Percentiles rank a stretch among this genome's conserved stretches.
Conservation (phyloP, 148 eudicot species). For the Rhododendron vialii region DNA sequence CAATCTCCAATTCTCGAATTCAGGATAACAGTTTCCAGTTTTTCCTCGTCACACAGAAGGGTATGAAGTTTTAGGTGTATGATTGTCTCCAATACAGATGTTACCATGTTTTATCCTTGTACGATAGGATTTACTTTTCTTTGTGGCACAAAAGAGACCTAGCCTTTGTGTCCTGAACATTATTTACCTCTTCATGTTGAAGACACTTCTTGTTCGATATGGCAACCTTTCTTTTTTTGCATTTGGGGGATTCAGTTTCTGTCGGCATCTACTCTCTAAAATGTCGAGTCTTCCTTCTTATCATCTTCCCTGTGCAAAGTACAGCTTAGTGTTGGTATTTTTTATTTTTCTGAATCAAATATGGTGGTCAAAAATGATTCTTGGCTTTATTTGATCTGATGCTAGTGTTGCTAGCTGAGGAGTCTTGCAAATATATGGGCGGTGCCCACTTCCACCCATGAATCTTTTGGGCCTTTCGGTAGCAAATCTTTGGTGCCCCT, state of each 20-base stretch:
- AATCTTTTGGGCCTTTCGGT: neutral
- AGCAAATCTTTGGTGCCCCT: neutral
- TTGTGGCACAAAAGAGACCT: neutral
- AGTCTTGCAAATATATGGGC: neutral
- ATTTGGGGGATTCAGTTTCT: neutral
- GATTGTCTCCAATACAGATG: neutral
- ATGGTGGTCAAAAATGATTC: neutral
- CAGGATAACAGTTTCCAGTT: neutral
- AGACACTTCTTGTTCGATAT: neutral
- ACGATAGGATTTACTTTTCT: neutral
- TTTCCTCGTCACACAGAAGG: neutral
- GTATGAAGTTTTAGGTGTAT: neutral
- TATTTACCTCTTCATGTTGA: neutral
- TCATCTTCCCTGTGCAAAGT: neutral
- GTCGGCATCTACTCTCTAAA: neutral
- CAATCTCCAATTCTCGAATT: neutral
- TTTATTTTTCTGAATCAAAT: neutral
- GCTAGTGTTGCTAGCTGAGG: neutral
- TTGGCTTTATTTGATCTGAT: neutral
- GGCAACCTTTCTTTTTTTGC: no score
- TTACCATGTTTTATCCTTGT: neutral
- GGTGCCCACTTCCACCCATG: neutral
- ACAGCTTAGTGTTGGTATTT: neutral
- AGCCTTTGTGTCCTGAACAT: neutral
- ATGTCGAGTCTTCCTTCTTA: neutral